Evolutionary conservation across 768 basidiomycete genomes (phyloP), one percentile per base, ranked within the genome.

Genomic region (Xerocomus brunneocitrinus): DNA sequence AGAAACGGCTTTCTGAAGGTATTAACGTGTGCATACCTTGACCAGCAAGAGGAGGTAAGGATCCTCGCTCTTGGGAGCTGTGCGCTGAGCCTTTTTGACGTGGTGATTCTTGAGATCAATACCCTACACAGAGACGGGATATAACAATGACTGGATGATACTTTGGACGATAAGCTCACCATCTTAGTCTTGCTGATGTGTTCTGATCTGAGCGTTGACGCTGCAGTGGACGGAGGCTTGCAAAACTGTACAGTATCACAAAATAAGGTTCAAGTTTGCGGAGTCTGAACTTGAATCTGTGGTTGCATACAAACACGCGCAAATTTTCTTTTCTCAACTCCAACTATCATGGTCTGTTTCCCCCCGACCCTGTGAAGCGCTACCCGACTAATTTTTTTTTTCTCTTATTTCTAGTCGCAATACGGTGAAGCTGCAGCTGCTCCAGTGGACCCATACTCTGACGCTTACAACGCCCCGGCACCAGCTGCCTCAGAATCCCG

Each of bases 21-120:
- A 27, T 51, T 27, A 51, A 49, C 41, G 39, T 66, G 45, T 34
- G 27, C 74, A 56, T 68, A 95, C 95, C 85, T 98, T 98, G 76
- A 98, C 97, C 58, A 99, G 86, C 67, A 98, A 83, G 66, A 97
- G 85, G 65, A 99, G 84, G 79, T 99, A 98, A 16, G 95, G 95
- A 76, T 99, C 97, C 89, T 98, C 92, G 73, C 92, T 95, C 81
- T 91, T 91, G 72, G 97, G 97, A 58, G 91, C 91, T 63, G 89
- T 89, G 60, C 97, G 86, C 69, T 83, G 78, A 64, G 94, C 85
- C 83, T 97, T 98, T 87, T 90, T 95, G 85, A 97, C 95, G 85
- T 99, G 95, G 82, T 98, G 95, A 74, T 80, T 77, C 73, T 81
- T 80, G 76, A 98, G 83, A 78, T 97, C 94, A 76, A 97, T 95